Base-by-base conservation (phyloP, 2,329 filamentous ascomycete species). In the Beauveria medogensis region DNA sequence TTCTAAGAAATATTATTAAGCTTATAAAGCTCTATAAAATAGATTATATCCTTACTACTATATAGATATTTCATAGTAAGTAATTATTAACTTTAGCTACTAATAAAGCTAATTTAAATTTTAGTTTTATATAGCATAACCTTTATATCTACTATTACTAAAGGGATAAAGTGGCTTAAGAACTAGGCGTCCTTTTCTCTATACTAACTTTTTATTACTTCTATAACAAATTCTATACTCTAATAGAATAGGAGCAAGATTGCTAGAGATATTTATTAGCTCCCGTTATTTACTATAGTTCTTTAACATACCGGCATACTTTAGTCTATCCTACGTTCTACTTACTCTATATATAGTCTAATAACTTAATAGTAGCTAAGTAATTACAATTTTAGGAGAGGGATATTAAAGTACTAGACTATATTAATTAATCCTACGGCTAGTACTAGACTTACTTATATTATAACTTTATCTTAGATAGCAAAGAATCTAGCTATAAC, bases 241-340 rank as follows among this genome's bases (percentile, higher is more conserved):
- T 26, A n/a, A 41, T 20, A 6, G 46, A 59, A 37, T 59, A 37
- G 56, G 47, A 51, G 43, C 41, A 48, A 40, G 55, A 58, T 46
- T 58, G 44, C 28, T 12, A 24, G 26, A 43, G 44, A 37, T 37
- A 59, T 59, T 26, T 59, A 14, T 59, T 47, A 12, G 41, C 18
- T 4, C 20, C 30, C 10, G 30, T 59, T 24, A 22, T 37, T 47
- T 34, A 52, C 44, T 59, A 26, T n/a, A 26, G 56, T 37, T 37
- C 46, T 48, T 41, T 59, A 9, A 59, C 47, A 5, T 48, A 59
- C 22, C 34, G 56, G 22, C 44, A 47, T 47, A 59, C 56, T 10
- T 52, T 59, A 24, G 34, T 59, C 18, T 47, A 47, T 37, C 56
- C 56, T 20, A 47, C 56, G 24, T 59, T 59, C 46, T 59, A 47